Evolutionary conservation across 2,329 filamentous ascomycete species (phyloP).

Genomic region (Mariannaea sp.): DNA sequence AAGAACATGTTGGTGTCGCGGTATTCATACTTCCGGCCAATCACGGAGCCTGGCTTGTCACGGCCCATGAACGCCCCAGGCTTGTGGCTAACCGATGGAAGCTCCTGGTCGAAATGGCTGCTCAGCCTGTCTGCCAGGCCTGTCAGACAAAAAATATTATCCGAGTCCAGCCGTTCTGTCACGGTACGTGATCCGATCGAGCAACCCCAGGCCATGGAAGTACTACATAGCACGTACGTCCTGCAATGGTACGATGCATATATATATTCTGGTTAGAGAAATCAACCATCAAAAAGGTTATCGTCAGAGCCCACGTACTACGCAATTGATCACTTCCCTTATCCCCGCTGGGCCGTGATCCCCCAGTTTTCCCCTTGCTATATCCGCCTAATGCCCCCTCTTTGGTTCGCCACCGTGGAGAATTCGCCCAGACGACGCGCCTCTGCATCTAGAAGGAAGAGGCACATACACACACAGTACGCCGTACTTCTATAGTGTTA

Average conservation of each 20-base stretch:
- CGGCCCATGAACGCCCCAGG: not conserved
- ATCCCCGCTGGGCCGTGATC: not conserved
- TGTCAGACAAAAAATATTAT: not conserved
- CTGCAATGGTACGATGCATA: not conserved
- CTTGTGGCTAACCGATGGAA: not conserved
- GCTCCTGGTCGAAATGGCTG: not conserved
- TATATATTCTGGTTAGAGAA: too few relatives aligned
- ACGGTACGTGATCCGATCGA: not conserved
- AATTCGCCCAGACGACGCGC: not conserved
- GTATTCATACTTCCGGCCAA: not conserved
- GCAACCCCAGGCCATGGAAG: too few relatives aligned
- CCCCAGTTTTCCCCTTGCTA: not conserved
- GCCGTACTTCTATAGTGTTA: too few relatives aligned
- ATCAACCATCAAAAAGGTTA: not conserved
- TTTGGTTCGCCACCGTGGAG: not conserved
- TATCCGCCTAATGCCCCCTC: not conserved
- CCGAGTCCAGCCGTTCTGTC: conserved; percentile 11
- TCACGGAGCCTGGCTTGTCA: not conserved
- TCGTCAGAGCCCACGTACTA: not conserved
- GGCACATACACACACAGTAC: conserved; percentile 5
- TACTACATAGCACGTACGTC: too few relatives aligned
- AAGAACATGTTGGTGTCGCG: not conserved
- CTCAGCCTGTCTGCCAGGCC: too few relatives aligned
- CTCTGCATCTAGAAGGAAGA: not conserved
- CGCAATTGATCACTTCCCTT: not conserved